Evolutionary conservation across 441 rosid genomes (phyloP), one percentile per base, ranked within the genome.

Genomic region (Francoa sonchifolia): DNA sequence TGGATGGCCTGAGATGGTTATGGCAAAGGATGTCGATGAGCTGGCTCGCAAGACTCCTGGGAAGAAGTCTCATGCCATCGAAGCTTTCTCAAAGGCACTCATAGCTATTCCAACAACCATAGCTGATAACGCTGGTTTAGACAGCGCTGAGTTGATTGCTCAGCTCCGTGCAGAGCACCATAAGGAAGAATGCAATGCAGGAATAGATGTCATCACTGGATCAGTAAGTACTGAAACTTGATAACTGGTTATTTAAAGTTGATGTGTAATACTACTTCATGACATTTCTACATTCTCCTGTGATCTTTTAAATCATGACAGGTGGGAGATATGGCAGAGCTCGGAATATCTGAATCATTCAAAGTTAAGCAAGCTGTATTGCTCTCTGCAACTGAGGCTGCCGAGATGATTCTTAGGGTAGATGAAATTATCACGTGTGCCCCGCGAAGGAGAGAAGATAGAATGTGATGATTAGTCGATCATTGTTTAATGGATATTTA

Each of bases 1-100:
- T 44, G 99, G 99, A 58, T 90, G 96, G 95, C 96, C 99, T 39
- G 99, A 90, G 81, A 86, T 90, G 99, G 64, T 82, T 41, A 90
- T 90, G 99, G 90, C 95, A 1, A 86, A 80, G 73, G 96, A 73
- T 37, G 95, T 86, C 4, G 88, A 90, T 61, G 88, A 86, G 68
- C 75, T 90, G 39, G 99, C 99, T 26, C 69, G 82, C 2, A 71
- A 57, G 55, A 86, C 98, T 28, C 85, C 96, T 20, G 98, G 98
- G 62, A 90, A 90, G 67, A 90, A 67, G 52, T 86, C 98, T 1
- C 95, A 73, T 66, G 98, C 98, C 8, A 74, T 90, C 26, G 96
- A 90, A 63, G 96, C 94, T 27, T 90, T 90, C 53, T 82, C 96
- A 8, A 68, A 69, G 38, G 98, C 96, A 20, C 90, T 90, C 23